These are phyloP conservation scores for Nelumbo lutea DNA, from an alignment of 164 flowering plant species.

Conservation along the genomic window DNA sequence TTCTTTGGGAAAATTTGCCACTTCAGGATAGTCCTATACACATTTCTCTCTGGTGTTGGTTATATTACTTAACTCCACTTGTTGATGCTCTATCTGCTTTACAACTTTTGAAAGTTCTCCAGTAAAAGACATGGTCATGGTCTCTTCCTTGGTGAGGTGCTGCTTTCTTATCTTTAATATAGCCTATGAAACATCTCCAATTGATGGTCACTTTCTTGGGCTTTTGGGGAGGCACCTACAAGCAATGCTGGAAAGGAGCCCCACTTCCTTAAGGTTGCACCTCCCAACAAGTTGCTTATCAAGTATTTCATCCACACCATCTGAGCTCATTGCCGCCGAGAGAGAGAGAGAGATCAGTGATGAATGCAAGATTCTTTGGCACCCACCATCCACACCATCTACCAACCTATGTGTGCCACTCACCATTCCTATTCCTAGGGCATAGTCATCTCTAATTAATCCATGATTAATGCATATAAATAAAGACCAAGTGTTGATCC, in stretches of 20 bases:
- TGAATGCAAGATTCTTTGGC: background rate
- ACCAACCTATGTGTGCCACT: too few relatives aligned
- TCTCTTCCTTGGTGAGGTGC: conserved; percentile 45
- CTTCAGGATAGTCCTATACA: conserved; percentile 8
- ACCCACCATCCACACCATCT: too few relatives aligned
- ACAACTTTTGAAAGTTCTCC: conserved; percentile 37
- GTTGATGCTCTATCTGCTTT: conserved; percentile 66
- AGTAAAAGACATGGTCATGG: conserved; percentile 43
- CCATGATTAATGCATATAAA: too few relatives aligned
- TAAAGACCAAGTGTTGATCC: too few relatives aligned
- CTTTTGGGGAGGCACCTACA: conserved; percentile 66
- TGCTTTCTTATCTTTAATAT: conserved; percentile 56
- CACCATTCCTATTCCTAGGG: too few relatives aligned
- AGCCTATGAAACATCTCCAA: conserved; percentile 72
- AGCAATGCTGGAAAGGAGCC: conserved; percentile 63
- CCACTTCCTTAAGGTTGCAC: conserved; percentile 64
- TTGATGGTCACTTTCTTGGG: conserved; percentile 78
- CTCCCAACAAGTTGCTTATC: conserved; percentile 65
- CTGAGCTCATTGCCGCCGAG: conserved; percentile 84
- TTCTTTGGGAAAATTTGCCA: too few relatives aligned
- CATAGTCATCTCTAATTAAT: too few relatives aligned
- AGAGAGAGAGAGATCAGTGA: background rate
- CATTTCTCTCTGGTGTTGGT: conserved; percentile 32
- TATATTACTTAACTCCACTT: conserved; percentile 51
- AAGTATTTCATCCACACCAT: conserved; percentile 90